Base-by-base conservation (phyloP, 2,329 filamentous ascomycete species). In the Monosporascus cannonballus region DNA sequence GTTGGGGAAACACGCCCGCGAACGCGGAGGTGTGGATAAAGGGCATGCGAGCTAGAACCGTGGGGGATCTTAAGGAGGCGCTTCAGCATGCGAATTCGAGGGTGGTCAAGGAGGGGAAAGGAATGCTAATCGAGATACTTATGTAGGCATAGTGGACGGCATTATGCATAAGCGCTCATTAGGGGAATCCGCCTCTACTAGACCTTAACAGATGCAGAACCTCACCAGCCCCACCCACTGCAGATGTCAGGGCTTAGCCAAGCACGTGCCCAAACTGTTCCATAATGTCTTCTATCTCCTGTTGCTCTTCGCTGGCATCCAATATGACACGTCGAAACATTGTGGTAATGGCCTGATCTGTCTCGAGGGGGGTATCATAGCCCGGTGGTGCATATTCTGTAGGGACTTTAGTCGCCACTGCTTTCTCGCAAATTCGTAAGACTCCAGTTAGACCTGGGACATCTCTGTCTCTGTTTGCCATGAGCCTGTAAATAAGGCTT, bases 121-220 rank as follows among this genome's bases (percentile, higher is more conserved):
- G 57, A 9, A 64, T 63, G 60, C 39, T 61, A 15, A 22, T 62
- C 36, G 61, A 64, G 42, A 52, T 58, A 15, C 45, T 60, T 9
- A 60, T 62, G 58, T 61, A 57, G 48, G 22, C 4, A 42, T 42
- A 30, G 27, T 30, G 27, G 9, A 4, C 27, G 27, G 9, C 27
- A 27, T 27, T 27, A 27, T 27, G 3, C 27, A 27, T 27, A 30
- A 30, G 27, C 9, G 9, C 3, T 30, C 9, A 11, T 30, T 30
- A 11, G 27, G 27, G 27, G 27, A 27, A 27, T 27, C 27, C 27
- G 9, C 27, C 27, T 11, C 11, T 30, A 11, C 27, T 30, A 30
- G 27, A 30, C 27, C 11, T 11, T 30, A 30, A 30, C 9, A 30
- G 27, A 30, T 30, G 27, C 9, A 30, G 27, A 30, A 30, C 27